Evolutionary conservation across 73 alveolate genomes (phyloP).

Genomic region (Stentor coeruleus): DNA sequence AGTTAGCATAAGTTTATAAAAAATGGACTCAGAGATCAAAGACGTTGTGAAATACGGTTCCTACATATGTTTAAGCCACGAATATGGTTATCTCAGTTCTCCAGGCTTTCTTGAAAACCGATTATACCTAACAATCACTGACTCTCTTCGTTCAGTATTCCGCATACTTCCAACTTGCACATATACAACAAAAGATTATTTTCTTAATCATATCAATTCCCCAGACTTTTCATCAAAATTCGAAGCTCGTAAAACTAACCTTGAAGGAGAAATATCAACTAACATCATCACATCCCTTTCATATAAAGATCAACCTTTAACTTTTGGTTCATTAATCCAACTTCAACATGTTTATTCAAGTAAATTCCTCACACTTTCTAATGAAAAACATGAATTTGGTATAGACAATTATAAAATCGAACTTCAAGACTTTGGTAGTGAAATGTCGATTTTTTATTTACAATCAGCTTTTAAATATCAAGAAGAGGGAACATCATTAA

Average conservation of each 20-base stretch:
- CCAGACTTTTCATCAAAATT: not conserved
- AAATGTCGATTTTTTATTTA: not conserved
- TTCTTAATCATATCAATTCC: not conserved
- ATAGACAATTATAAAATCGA: not conserved
- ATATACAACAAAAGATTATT: not conserved
- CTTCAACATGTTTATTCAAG: not conserved
- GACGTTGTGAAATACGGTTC: not conserved
- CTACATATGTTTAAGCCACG: not conserved
- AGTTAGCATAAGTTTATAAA: too few relatives aligned
- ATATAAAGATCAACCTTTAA: not conserved
- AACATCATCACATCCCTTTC: not conserved
- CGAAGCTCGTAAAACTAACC: not conserved
- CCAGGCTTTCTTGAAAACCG: not conserved
- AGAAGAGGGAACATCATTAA: not conserved
- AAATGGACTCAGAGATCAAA: slow-evolving; percentile 12
- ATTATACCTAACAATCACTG: not conserved
- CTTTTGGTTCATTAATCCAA: slow-evolving; percentile 7
- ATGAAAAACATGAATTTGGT: not conserved
- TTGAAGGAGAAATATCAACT: not conserved
- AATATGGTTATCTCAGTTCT: not conserved
- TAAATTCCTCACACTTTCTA: slow-evolving; percentile 3
- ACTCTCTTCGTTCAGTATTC: not conserved
- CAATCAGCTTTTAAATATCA: not conserved
- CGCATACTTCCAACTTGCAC: slow-evolving; percentile 15
- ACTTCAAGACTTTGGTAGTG: slow-evolving; percentile 8